Evolutionary conservation across 495 filamentous ascomycete genomes (phyloP), one percentile per base, ranked within the genome.

Genomic region (Platismatia glauca): DNA sequence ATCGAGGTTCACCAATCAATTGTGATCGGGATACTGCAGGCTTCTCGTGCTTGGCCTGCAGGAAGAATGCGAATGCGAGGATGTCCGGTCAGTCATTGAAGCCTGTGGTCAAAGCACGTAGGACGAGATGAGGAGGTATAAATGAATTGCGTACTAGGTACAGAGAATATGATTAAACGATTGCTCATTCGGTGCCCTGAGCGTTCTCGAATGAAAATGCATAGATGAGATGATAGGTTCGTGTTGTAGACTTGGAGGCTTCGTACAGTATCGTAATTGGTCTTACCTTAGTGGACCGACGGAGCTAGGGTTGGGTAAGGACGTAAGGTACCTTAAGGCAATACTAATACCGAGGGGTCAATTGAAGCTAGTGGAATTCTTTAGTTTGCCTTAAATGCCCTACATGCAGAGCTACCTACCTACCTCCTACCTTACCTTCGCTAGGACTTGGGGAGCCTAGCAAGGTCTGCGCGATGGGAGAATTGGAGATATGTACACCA

Each of bases 1-100:
- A n/a, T n/a, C n/a, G n/a, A n/a, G n/a, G n/a, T n/a, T 57, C 27
- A 37, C 7, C 52, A 59, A 50, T 48, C 61, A 56, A 43, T 4
- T 22, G 52, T 56, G 61, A 64, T 60, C 39, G 65, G 35, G 20
- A 50, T 18, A 31, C 37, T 62, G 44, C 61, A 39, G 55, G 33
- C 22, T 52, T 44, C 33, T 50, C 55, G 43, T 63, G 44, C 37
- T 43, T 48, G 2, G 33, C 15, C 24, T 57, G 39, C 37, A 41
- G 33, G 16, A 35, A 18, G 27, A 35, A 56, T 52, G 29, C 20
- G 27, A 35, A 56, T 52, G 55, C 53, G 55, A 63, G 37, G 55
- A 48, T 24, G 24, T 63, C 55, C 53, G 55, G 11, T 24, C 15
- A 38, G 57, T 52, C 39, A 58, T 63, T 63, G 43, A 58, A 58